A percentile compares a stretch with the other conserved stretches of the same genome.
Evolutionary conservation across 2,329 filamentous ascomycete genomes (phyloP).

Genomic region (Lojkania enalia): DNA sequence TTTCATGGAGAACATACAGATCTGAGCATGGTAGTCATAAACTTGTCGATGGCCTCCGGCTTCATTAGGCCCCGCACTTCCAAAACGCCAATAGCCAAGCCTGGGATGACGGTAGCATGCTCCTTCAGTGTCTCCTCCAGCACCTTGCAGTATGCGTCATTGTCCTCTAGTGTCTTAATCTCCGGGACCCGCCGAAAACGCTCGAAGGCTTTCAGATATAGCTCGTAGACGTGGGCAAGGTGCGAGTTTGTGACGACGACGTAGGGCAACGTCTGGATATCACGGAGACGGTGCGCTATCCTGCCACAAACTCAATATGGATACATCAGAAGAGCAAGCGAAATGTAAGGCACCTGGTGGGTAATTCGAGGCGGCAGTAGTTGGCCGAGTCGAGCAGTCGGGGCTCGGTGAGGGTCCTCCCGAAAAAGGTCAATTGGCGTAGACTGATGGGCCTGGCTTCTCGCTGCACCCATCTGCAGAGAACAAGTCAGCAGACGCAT

Average conservation of each 20-base stretch:
- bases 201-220: constrained; percentile 98
- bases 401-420: constrained; percentile 85
- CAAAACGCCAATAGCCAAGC: constrained; percentile 89
- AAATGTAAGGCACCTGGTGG: constrained; percentile 63
- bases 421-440: constrained; percentile 96
- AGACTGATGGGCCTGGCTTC: constrained; percentile 95
- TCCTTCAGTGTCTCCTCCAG: constrained; percentile 80
- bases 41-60: constrained; percentile 79
- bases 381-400: constrained; percentile 93
- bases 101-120: constrained; percentile 91
- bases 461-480: constrained; percentile 80
- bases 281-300: constrained; percentile 89
- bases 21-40: constrained; percentile 92
- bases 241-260: constrained; percentile 95
- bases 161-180: constrained; percentile 83
- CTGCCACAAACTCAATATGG: constrained; percentile 49
- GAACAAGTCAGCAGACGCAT: too few relatives aligned
- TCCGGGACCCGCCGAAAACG: constrained; percentile 81
- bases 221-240: constrained; percentile 91
- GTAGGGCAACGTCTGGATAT: constrained; percentile 96
- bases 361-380: constrained; percentile 93
- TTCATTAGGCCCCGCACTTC: constrained; percentile 85
- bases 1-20: constrained; percentile 69
- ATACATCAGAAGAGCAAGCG: not conserved
- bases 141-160: constrained; percentile 81